A percentile compares a stretch with the other conserved stretches of the same genome.
These are phyloP conservation scores for Stagonosporopsis chrysanthemi DNA, from an alignment of 2,329 filamentous ascomycete species.

Conservation along the genomic window DNA sequence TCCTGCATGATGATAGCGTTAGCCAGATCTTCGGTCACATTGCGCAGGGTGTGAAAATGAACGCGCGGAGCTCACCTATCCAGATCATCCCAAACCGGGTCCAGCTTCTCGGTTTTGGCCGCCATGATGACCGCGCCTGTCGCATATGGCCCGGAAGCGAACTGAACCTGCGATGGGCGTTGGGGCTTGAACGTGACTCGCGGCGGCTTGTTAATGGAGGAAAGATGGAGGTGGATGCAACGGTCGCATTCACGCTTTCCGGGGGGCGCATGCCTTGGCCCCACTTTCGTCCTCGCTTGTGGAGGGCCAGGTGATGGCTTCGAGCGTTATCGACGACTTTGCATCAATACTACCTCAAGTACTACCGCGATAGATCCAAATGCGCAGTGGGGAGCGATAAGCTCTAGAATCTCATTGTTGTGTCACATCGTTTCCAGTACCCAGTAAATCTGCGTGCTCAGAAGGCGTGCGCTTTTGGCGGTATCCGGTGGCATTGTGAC, in stretches of 20 bases:
- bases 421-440: constrained; percentile 36
- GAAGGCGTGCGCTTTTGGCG: constrained; percentile 30
- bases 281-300: constrained; percentile 29
- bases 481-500: constrained; percentile 16
- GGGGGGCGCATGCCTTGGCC: constrained; percentile 31
- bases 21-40: constrained; percentile 42
- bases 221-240: constrained; percentile 44
- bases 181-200: constrained; percentile 46
- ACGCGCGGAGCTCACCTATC: constrained; percentile 68
- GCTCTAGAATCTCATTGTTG: constrained; percentile 23
- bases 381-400: constrained; percentile 14
- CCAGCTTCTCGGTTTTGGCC: constrained; percentile 53
- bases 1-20: constrained; percentile 51
- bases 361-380: constrained; percentile 26
- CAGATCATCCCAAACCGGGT: constrained; percentile 72
- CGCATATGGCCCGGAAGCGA: constrained; percentile 34
- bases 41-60: constrained; percentile 29
- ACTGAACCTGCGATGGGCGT: constrained; percentile 34
- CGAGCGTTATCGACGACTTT: constrained; percentile 32
- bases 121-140: constrained; percentile 62
- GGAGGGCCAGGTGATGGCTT: constrained; percentile 33
- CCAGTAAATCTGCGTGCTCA: constrained; percentile 25
- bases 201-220: constrained; percentile 42
- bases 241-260: constrained; percentile 43
- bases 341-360: constrained; percentile 42